Conservation (phyloP, 495 filamentous ascomycete genomes). For the Thermothielavioides terrestris region DNA sequence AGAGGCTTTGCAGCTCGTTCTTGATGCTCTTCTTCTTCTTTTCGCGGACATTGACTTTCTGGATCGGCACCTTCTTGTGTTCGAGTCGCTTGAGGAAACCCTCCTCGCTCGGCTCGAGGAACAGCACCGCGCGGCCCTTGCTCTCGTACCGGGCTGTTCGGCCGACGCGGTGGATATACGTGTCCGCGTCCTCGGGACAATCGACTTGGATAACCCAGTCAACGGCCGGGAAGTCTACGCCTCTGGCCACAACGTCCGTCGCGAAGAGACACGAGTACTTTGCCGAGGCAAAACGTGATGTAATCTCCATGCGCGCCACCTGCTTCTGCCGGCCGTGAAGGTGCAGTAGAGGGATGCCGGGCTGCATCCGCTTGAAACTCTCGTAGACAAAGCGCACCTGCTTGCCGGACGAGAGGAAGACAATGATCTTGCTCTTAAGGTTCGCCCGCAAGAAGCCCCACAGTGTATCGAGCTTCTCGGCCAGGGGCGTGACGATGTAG, state of each 20-base stretch:
- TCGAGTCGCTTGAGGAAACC: conserved; percentile 75
- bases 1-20: conserved; percentile 79
- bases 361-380: conserved; percentile 84
- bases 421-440: conserved; percentile 83
- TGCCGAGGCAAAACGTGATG: conserved; percentile 64
- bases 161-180: conserved; percentile 94
- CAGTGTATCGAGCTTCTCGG: conserved; percentile 82
- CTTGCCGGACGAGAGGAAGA: conserved; percentile 91
- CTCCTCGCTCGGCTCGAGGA: conserved; percentile 88
- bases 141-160: conserved; percentile 90
- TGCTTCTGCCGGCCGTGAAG: conserved; percentile 95
- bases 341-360: conserved; percentile 90
- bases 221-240: conserved; percentile 91
- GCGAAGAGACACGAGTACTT: conserved; percentile 84
- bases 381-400: conserved; percentile 95
- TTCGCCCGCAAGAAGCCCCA: conserved; percentile 87
- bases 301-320: conserved; percentile 75
- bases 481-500: conserved; percentile 74
- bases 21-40: conserved; percentile 85
- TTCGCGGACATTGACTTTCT: conserved; percentile 71
- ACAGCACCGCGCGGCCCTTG: conserved; percentile 77
- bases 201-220: conserved; percentile 97
- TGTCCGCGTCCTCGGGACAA: conserved; percentile 92
- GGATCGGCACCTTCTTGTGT: conserved; percentile 79
- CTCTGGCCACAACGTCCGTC: conserved; percentile 88